Evolutionary conservation across 176 grass and related monocot genomes (phyloP), one percentile per base, ranked within the genome.

Genomic region (Bothriochloa decipiens): DNA sequence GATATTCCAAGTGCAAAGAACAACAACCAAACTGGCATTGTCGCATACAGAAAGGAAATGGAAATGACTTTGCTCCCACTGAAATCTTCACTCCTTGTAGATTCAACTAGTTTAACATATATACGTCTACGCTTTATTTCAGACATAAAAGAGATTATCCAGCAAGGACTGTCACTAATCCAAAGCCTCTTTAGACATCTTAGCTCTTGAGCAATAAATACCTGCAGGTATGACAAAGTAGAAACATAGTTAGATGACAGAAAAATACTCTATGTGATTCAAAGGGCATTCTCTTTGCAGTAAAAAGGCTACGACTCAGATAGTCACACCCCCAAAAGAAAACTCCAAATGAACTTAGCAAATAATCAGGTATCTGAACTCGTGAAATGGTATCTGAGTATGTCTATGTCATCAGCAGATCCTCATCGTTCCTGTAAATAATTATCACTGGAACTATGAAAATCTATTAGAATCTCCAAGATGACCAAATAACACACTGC

Each of bases 151-250:
- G 86, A 92, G n/a, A 85, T 84, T 5, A 6, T 79, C 91, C 89
- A 94, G 39, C 62, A 81, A 75, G 96, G 96, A 12, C 76, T 87
- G 26, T 96, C 88, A 74, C 36, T 57, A 47, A 99, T 79, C 93
- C 93, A 99, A 86, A 99, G 58, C 87, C 93, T 91, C 47, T 81
- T 90, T 60, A 99, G 57, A 82, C 90, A 92, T 79, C 90, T 96
- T 85, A 92, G 93, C 84, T 99, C 96, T 81, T 99, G 93, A 6
- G 91, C 96, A 35, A 96, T 94, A 37, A 99, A 99, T 83, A 85
- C 81, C 93, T 99, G 81, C 49, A 92, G 17, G 66, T 29, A 81
- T 78, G 23, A 80, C 63, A 86, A 86, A 23, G 83, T 47, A 17
- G 17, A 50, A 90, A 60, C 68, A 88, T 72, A 86, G 23, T 75